Percentiles rank a stretch among this genome's conserved stretches.
These are phyloP conservation scores for Nowakowskiella sp. DNA, from an alignment of 192 early-diverging fungal genomes.

Conservation along the genomic window DNA sequence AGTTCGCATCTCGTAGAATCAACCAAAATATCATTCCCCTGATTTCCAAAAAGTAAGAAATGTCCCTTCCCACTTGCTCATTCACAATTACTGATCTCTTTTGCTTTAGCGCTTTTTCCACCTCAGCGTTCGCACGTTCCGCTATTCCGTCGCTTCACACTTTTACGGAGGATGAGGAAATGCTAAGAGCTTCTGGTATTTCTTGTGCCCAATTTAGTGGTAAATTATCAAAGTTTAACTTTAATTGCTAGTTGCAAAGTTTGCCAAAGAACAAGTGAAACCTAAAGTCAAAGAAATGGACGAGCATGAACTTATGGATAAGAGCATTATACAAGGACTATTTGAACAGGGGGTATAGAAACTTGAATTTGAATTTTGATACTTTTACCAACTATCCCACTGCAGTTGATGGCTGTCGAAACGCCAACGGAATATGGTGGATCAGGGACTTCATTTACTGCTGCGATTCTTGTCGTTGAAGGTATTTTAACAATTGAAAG, in stretches of 20 bases:
- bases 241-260: slow-evolving; percentile 56
- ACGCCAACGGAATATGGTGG: slow-evolving; percentile 73
- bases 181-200: neutral
- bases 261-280: slow-evolving; percentile 72
- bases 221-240: slow-evolving; percentile 10
- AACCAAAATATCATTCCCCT: too few species aligned
- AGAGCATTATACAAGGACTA: slow-evolving; percentile 66
- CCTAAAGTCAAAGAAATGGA: slow-evolving; percentile 89
- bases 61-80: too few species aligned
- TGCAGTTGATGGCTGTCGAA: slow-evolving; percentile 84
- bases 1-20: too few species aligned
- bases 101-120: too few species aligned
- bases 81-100: too few species aligned
- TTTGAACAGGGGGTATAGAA: slow-evolving; percentile 82
- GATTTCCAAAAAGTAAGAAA: too few species aligned
- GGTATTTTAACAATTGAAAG: slow-evolving; percentile 18
- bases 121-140: too few species aligned
- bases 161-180: slow-evolving; percentile 10
- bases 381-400: neutral
- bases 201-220: slow-evolving; percentile 8
- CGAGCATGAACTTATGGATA: slow-evolving; percentile 76
- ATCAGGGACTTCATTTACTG: slow-evolving; percentile 69
- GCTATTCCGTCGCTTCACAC: slow-evolving; percentile 18
- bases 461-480: slow-evolving; percentile 80
- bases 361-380: neutral